phyloP scores from a whole-genome alignment of 768 basidiomycete species.

The Dioszegia crocea region DNA sequence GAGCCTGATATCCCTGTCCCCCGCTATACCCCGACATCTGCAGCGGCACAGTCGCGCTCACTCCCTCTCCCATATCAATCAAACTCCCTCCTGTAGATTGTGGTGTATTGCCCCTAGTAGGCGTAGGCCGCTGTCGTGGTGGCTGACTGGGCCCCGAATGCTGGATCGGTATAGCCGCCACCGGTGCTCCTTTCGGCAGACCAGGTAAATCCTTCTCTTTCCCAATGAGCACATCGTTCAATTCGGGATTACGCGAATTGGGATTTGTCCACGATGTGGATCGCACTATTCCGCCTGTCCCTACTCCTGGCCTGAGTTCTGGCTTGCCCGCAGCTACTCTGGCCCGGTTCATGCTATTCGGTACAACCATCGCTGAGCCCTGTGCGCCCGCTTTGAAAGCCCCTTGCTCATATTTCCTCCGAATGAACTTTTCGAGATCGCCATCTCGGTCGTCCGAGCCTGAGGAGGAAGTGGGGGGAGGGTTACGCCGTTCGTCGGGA shows the following conservation, averaged over 20 bases:
- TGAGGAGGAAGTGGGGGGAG: constrained; percentile 64
- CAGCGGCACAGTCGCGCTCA: constrained; percentile 14
- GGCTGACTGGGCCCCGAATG: constrained; percentile 6
- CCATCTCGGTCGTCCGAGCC: constrained; percentile 70
- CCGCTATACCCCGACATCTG: constrained; percentile 12
- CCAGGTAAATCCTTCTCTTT: constrained; percentile 36
- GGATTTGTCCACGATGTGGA: background rate
- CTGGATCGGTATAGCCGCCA: background rate
- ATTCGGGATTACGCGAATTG: constrained; percentile 35
- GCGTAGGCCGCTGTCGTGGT: constrained; percentile 12
- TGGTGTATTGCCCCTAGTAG: constrained; percentile 3
- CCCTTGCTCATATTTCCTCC: constrained; percentile 58
- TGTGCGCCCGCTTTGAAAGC: constrained; percentile 32
- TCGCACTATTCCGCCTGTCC: background rate
- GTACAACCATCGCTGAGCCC: constrained; percentile 7
- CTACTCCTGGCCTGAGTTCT: background rate
- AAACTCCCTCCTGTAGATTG: constrained; percentile 5
- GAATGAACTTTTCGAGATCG: constrained; percentile 85
- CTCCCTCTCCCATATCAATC: constrained; percentile 15
- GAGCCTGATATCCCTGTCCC: background rate
- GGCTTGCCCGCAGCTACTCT: constrained; percentile 17
- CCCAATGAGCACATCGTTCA: constrained; percentile 32
- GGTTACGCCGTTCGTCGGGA: constrained; percentile 74
- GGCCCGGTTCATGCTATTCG: constrained; percentile 31
- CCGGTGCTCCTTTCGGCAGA: constrained; percentile 13